Conservation (phyloP, 176 grass and related monocot species). For the Cenchrus fungigraminus region DNA sequence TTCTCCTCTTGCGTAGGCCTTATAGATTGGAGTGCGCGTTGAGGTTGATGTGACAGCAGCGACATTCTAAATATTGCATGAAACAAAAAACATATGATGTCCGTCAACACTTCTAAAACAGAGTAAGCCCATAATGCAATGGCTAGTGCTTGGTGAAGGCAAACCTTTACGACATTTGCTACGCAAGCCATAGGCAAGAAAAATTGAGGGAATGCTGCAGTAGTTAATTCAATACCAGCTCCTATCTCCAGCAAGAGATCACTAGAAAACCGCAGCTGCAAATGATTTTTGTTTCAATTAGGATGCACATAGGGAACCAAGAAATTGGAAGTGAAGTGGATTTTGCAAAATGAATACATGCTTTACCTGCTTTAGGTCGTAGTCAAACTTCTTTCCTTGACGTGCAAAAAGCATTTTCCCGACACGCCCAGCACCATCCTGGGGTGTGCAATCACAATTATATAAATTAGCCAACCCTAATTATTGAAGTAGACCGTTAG, state of each 20-base stretch:
- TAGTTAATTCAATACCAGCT: constrained; percentile 93
- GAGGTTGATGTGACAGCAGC: constrained; percentile 99
- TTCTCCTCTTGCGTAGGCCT: constrained; percentile 97
- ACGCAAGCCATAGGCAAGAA: constrained; percentile 97
- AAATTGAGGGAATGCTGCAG: constrained; percentile 87
- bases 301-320: not conserved
- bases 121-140: constrained; percentile 30
- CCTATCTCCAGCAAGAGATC: constrained; percentile 98
- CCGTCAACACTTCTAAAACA: constrained; percentile 35
- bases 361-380: constrained; percentile 97
- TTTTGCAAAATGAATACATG: not conserved
- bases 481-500: not conserved
- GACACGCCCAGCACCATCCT: constrained; percentile 97
- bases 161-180: constrained; percentile 96
- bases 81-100: constrained; percentile 1
- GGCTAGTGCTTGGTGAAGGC: not conserved
- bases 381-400: constrained; percentile 98
- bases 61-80: constrained; percentile 58
- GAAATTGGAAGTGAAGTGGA: not conserved
- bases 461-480: not conserved
- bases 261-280: constrained; percentile 83
- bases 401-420: constrained; percentile 99
- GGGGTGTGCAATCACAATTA: constrained; percentile 25
- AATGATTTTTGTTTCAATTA: constrained; percentile 36
- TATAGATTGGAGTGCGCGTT: constrained; percentile 96